Evolutionary conservation across 1,284 basidiomycete species (phyloP).

Genomic region (Leccinum cinnamomeum): DNA sequence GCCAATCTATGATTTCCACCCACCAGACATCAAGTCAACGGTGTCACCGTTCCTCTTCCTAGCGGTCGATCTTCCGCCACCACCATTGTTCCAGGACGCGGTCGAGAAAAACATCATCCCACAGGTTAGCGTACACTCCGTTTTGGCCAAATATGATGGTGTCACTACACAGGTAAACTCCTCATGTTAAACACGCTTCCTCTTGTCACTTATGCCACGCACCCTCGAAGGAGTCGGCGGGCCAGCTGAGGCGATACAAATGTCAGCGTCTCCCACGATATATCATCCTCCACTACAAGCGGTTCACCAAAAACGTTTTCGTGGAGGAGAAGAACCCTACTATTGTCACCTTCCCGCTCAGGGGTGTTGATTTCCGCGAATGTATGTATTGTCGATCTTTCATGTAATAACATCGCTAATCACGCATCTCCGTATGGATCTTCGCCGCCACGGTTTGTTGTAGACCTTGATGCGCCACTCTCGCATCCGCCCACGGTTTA

Average conservation of each 20-base stretch:
- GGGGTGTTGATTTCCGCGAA: conserved; percentile 87
- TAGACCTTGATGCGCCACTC: conserved; percentile 76
- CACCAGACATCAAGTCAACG: conserved; percentile 79
- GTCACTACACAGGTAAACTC: conserved; percentile 73
- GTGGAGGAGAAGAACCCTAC: conserved; percentile 99
- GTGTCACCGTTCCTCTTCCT: conserved; percentile 94
- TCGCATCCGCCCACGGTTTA: conserved; percentile 68
- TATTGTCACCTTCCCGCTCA: conserved; percentile 94
- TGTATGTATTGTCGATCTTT: conserved; percentile 58
- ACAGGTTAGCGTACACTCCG: conserved; percentile 88
- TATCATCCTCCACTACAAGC: conserved; percentile 93
- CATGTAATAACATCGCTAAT: conserved; percentile 25
- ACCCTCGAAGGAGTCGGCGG: conserved; percentile 70
- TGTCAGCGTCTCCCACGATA: conserved; percentile 87
- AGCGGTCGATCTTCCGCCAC: conserved; percentile 93
- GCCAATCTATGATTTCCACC: conserved; percentile 20
- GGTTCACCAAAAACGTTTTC: conserved; percentile 98
- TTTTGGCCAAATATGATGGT: conserved; percentile 97
- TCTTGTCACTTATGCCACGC: conserved; percentile 18
- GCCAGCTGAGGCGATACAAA: conserved; percentile 87
- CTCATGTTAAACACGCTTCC: conserved; percentile 21
- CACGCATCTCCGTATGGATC: conserved; percentile 18
- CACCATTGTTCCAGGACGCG: conserved; percentile 93
- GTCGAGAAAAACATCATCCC: conserved; percentile 99
- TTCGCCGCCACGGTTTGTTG: conserved; percentile 15